These are phyloP conservation scores for Dothistroma pini DNA, from an alignment of 2,329 filamentous ascomycete genomes.

Conservation along the genomic window DNA sequence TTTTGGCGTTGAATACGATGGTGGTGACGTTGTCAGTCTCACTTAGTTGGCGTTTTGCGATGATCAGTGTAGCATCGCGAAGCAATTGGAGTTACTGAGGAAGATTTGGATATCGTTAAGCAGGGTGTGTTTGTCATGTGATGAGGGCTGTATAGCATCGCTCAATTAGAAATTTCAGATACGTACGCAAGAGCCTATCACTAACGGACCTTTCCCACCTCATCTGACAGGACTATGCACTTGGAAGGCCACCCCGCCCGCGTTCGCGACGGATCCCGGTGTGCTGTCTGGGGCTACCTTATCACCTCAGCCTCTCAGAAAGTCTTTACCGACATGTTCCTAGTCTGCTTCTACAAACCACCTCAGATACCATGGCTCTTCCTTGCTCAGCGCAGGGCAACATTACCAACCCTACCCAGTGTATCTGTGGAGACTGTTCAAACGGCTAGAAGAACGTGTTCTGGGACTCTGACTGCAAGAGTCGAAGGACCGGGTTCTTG, in stretches of 20 bases:
- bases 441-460: neutral
- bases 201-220: too few species aligned
- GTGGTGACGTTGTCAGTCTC: conserved; percentile 27
- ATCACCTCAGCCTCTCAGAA: too few species aligned
- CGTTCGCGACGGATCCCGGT: too few species aligned
- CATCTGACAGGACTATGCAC: too few species aligned
- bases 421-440: neutral
- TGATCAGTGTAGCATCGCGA: neutral
- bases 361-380: too few species aligned
- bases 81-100: neutral
- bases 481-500: neutral
- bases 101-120: neutral
- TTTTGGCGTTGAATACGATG: conserved; percentile 38
- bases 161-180: neutral
- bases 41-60: conserved; percentile 1
- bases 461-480: neutral
- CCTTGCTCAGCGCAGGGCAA: neutral
- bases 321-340: too few species aligned
- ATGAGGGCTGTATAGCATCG: neutral
- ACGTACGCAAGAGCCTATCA: neutral
- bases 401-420: neutral
- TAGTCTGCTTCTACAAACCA: too few species aligned
- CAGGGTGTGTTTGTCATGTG: neutral
- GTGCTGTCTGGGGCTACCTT: too few species aligned
- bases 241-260: too few species aligned